These are phyloP conservation scores for Datura wrightii DNA, from an alignment of 257 asterid genomes.

Conservation along the genomic window DNA sequence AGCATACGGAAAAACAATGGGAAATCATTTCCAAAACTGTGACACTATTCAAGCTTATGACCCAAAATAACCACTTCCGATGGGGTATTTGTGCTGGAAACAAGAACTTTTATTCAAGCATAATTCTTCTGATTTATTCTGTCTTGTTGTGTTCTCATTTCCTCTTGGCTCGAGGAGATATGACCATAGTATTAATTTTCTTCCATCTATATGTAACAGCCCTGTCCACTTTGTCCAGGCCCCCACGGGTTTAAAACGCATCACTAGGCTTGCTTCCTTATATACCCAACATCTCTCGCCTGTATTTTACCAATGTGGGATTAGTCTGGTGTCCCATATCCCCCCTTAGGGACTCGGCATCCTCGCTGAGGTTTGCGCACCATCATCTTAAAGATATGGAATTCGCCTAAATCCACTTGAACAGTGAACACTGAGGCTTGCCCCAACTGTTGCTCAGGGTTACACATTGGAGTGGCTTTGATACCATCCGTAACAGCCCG, in stretches of 20 bases:
- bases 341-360: neutral
- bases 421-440: neutral
- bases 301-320: neutral
- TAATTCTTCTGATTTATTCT: neutral
- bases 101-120: neutral
- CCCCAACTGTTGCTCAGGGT: neutral
- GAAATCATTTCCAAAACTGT: slow-evolving; percentile 7
- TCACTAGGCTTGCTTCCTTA: neutral
- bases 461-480: neutral
- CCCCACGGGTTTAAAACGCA: neutral
- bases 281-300: neutral
- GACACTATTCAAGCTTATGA: neutral
- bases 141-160: neutral
- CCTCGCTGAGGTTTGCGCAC: neutral
- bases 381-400: neutral
- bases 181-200: neutral
- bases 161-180: neutral
- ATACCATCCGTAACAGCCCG: neutral
- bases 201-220: neutral
- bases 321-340: neutral
- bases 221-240: neutral
- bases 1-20: neutral
- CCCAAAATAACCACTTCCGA: neutral
- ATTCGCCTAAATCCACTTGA: neutral
- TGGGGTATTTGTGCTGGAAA: neutral